Evolutionary conservation across 495 filamentous ascomycete genomes (phyloP).

Genomic region (Neurospora sp.): DNA sequence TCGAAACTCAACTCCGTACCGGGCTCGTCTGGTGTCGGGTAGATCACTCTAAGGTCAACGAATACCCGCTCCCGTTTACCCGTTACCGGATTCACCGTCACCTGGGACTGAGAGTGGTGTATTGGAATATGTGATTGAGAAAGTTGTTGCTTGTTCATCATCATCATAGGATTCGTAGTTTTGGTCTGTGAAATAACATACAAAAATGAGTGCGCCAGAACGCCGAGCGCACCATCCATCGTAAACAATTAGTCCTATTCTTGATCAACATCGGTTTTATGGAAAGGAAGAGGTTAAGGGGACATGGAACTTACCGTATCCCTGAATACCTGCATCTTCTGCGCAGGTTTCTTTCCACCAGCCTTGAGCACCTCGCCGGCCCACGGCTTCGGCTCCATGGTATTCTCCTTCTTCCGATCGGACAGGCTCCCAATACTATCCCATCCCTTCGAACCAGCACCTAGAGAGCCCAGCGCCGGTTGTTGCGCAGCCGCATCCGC

Average conservation of each 20-base stretch:
- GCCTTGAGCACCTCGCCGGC: slow-evolving; percentile 83
- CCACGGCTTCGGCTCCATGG: slow-evolving; percentile 80
- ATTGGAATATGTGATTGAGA: slow-evolving; percentile 40
- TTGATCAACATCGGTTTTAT: slow-evolving; percentile 69
- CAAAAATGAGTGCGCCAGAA: slow-evolving; percentile 43
- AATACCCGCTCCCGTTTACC: slow-evolving; percentile 76
- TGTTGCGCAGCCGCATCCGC: slow-evolving; percentile 40
- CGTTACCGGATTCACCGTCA: slow-evolving; percentile 65
- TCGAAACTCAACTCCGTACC: slow-evolving; percentile 75
- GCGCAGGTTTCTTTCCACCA: slow-evolving; percentile 63
- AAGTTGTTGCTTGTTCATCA: slow-evolving; percentile 22
- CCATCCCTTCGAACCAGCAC: slow-evolving; percentile 62
- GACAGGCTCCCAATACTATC: slow-evolving; percentile 77
- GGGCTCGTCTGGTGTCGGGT: slow-evolving; percentile 61
- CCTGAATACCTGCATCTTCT: slow-evolving; percentile 89
- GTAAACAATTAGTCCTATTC: slow-evolving; percentile 78
- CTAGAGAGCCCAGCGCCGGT: slow-evolving; percentile 38
- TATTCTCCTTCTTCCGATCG: slow-evolving; percentile 91
- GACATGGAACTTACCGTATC: slow-evolving; percentile 70
- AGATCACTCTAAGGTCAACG: slow-evolving; percentile 74
- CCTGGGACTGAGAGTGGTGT: slow-evolving; percentile 50
- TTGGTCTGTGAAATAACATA: slow-evolving; percentile 44
- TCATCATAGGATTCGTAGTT: neutral
- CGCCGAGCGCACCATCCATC: slow-evolving; percentile 29
- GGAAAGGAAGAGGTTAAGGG: slow-evolving; percentile 15